phyloP scores from a whole-genome alignment of 2,329 filamentous ascomycete genomes.

The Coniochaeta prunicola region DNA sequence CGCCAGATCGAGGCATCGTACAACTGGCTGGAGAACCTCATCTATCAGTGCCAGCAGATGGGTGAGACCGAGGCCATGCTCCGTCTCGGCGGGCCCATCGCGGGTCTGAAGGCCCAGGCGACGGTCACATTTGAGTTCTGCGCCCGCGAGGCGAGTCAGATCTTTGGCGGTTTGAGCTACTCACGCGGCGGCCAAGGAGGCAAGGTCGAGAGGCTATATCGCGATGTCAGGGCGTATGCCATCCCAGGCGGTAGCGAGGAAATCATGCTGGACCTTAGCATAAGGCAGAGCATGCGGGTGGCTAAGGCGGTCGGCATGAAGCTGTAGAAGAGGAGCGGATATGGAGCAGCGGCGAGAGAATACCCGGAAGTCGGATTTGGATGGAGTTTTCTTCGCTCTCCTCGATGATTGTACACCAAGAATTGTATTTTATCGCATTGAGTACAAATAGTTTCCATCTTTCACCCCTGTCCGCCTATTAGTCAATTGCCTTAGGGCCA shows the following conservation, averaged over 20 bases:
- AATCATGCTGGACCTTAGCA: constrained; percentile 97
- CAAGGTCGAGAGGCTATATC: constrained; percentile 90
- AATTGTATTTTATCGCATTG: background rate
- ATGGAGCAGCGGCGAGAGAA: background rate
- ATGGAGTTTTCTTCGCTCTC: background rate
- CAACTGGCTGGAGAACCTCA: constrained; percentile 91
- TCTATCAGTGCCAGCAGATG: constrained; percentile 92
- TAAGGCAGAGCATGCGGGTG: constrained; percentile 72
- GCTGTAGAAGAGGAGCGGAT: constrained; percentile 47
- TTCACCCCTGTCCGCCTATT: too few relatives aligned
- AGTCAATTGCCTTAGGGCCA: too few relatives aligned
- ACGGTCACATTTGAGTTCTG: constrained; percentile 97
- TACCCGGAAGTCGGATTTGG: background rate
- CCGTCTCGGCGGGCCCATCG: constrained; percentile 89
- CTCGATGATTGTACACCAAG: background rate
- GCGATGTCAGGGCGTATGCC: constrained; percentile 92
- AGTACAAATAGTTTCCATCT: too few relatives aligned
- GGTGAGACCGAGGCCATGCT: constrained; percentile 92
- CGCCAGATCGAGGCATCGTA: constrained; percentile 96
- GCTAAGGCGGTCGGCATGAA: constrained; percentile 94
- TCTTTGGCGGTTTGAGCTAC: constrained; percentile 92
- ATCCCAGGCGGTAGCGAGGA: constrained; percentile 95
- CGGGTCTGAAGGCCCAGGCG: constrained; percentile 85
- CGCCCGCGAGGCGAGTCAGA: constrained; percentile 91
- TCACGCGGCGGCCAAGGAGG: constrained; percentile 88